Base-by-base conservation (phyloP, 2,329 filamentous ascomycete genomes). In the Calonectria pauciramosa region DNA sequence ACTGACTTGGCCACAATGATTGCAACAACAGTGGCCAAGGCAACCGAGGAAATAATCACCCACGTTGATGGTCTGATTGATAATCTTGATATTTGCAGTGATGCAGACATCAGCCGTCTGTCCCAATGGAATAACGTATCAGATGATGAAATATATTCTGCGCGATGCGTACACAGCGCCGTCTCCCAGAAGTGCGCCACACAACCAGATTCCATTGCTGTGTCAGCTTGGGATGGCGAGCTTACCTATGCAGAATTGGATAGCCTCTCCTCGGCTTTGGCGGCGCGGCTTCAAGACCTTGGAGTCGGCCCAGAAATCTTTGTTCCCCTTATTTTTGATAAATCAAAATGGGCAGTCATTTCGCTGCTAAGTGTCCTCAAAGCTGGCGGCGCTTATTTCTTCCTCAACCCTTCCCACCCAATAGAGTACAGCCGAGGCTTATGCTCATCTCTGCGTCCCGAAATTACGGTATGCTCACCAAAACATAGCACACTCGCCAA, bases 361-460 rank as follows among this genome's bases (percentile, higher is more conserved):
- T 66, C 44, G 28, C 38, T 69, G 18, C n/a, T 69, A 32, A 38
- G 34, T 18, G 67, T 69, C 18, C 14, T 59, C 8, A 69, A 69
- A 36, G 41, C 67, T 32, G 67, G 67, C 6, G 67, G 51, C 14
- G 67, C 67, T 13, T 69, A 54, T 47, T 52, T 59, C 23, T 38
- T 49, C 9, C 51, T 69, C 26, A 54, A 69, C 18, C 47, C 32
- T 32, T 28, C 32, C 20, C 49, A 54, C 11, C 66, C 66, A 26
- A 41, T 60, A 60, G 30, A 60, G 4, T 60, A 60, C 20, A 60
- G 34, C 56, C 56, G 56, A n/a, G 34, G 56, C 0, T 16, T 60
- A 41, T 60, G 56, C 56, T 41, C 56, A 3, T 38, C 56, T 7
- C 34, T 60, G 23, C 6, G n/a, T 41, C 56, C 56, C 14, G 4